A percentile compares a stretch with the other conserved stretches of the same genome.
Conservation (phyloP, 148 eudicot species). For the Amaranthus hypochondriacus region DNA sequence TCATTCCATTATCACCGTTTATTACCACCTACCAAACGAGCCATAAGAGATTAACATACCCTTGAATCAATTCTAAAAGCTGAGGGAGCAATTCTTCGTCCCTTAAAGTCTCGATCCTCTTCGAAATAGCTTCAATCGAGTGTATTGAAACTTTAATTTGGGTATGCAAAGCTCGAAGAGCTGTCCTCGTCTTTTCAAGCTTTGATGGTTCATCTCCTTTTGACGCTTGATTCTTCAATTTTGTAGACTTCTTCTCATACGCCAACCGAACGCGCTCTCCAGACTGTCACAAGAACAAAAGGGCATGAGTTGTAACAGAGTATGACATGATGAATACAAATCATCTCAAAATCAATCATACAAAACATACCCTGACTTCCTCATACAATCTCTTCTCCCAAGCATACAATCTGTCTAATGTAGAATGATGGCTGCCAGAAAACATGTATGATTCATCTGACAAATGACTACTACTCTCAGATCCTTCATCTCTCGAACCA, state of each 20-base stretch:
- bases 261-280: slow-evolving; percentile 78
- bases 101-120: slow-evolving; percentile 80
- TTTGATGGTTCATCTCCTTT: slow-evolving; percentile 81
- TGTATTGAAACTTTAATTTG: slow-evolving; percentile 92
- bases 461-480: slow-evolving; percentile 58
- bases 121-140: slow-evolving; percentile 86
- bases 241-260: slow-evolving; percentile 80
- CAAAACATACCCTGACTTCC: slow-evolving; percentile 84
- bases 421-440: slow-evolving; percentile 81
- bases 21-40: too few species aligned
- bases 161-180: slow-evolving; percentile 76
- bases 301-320: neutral
- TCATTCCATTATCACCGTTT: too few species aligned
- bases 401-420: slow-evolving; percentile 73
- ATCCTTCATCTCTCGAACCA: slow-evolving; percentile 58
- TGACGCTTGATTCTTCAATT: slow-evolving; percentile 68
- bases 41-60: slow-evolving; percentile 43
- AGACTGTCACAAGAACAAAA: slow-evolving; percentile 34
- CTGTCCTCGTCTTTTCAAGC: slow-evolving; percentile 63
- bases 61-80: slow-evolving; percentile 73
- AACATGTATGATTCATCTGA: slow-evolving; percentile 66
- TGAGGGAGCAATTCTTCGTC: slow-evolving; percentile 92
- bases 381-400: slow-evolving; percentile 98
- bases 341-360: neutral
- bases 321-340: neutral